Evolutionary conservation across 768 basidiomycete genomes (phyloP), one percentile per base, ranked within the genome.

Genomic region (Mycena haematopus): DNA sequence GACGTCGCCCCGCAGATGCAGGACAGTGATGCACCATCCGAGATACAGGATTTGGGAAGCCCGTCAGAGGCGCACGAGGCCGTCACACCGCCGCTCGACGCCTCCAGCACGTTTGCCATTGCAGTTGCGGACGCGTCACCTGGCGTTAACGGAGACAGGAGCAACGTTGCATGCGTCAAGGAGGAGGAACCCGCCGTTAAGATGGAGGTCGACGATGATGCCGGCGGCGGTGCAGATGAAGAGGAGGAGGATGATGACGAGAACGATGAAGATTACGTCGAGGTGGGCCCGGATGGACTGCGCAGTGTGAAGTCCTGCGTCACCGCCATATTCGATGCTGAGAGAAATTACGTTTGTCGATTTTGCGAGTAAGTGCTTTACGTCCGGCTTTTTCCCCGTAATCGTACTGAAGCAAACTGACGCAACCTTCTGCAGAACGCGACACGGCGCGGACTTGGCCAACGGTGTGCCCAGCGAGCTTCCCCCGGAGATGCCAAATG

Each of bases 291-390:
- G 6, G 80, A 82, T 65, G 82, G 81, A 24, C 70, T 79, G 19
- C 73, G 78, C 29, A 55, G 75, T n/a, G 71, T 76, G 29, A 66
- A 75, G 24, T 79, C 81, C 58, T 79, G 84, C 57, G 69, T 84
- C 22, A 74, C 74, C 56, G 78, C 77, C 13, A 74, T 86, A 25
- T 79, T 86, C 24, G 51, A 71, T 42, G 53, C 72, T 6, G 68
- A 72, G 15, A 29, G 46, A 9, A 62, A 55, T 14, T 33, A 52
- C 25, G 58, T 58, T 44, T 88, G 87, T 60, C 75, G 70, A 52
- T 74, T 86, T 36, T 89, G 87, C 81, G 66, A 74, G 87, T 86
- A 56, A 72, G 86, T 46, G 6, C 45, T 33, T 14, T 47, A 17
- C n/a, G 13, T 24, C 31, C 17, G 45, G 42, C 29, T 24, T 52